phyloP scores from a whole-genome alignment of 2,329 filamentous ascomycete genomes.

The Didymella lethalis region DNA sequence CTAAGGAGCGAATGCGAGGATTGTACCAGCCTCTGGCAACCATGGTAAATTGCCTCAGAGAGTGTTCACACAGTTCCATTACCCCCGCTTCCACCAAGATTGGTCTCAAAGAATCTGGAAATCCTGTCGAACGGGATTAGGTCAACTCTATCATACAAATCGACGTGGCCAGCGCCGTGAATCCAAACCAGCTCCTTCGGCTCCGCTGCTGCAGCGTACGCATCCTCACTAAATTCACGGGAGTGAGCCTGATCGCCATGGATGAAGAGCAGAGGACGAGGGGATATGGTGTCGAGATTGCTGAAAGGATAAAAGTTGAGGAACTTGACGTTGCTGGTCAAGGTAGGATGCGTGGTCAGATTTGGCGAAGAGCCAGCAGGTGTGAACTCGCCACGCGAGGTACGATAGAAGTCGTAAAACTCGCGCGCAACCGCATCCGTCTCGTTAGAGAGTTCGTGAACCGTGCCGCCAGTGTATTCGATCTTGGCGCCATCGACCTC shows the following conservation, averaged over 20 bases:
- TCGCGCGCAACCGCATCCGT: slow-evolving; percentile 33
- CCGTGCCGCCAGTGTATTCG: not conserved
- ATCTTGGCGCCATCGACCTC: not conserved
- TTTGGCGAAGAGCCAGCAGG: slow-evolving; percentile 21
- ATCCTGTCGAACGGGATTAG: not conserved
- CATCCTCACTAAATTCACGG: slow-evolving; percentile 39
- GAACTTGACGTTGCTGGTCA: slow-evolving; percentile 4
- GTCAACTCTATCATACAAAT: not conserved
- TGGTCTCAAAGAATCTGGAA: not conserved
- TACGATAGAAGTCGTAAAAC: slow-evolving; percentile 48
- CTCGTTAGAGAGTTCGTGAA: slow-evolving; percentile 27
- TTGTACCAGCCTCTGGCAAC: not conserved
- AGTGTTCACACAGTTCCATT: not conserved
- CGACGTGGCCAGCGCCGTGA: slow-evolving; percentile 25
- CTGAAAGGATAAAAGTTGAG: slow-evolving; percentile 24
- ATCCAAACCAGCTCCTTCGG: slow-evolving; percentile 51
- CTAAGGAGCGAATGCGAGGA: not conserved
- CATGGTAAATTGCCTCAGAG: not conserved
- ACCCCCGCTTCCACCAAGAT: not conserved
- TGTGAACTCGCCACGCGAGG: slow-evolving; percentile 39
- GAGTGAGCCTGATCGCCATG: slow-evolving; percentile 38
- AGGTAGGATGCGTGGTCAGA: not conserved
- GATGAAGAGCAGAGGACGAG: slow-evolving; percentile 39
- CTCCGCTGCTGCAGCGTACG: slow-evolving; percentile 38
- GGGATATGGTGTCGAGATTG: not conserved